These are phyloP conservation scores for Tuber magnatum DNA, from an alignment of 495 filamentous ascomycete genomes.

Conservation along the genomic window DNA sequence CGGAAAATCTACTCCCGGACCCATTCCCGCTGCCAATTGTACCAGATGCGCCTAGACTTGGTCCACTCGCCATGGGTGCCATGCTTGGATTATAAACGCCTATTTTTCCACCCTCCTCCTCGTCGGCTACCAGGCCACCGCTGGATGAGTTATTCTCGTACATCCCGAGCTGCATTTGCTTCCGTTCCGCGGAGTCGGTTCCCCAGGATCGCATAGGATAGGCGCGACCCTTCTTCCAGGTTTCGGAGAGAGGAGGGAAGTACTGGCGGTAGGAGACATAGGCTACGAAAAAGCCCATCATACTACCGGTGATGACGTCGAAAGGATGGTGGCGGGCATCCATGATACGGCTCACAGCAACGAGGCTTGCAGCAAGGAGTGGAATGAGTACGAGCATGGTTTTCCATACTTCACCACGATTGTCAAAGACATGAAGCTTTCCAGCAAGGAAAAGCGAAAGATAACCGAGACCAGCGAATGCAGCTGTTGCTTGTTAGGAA, in stretches of 20 bases:
- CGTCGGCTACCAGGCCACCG: slow-evolving; percentile 23
- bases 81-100: slow-evolving; percentile 16
- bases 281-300: slow-evolving; percentile 54
- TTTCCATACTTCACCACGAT: slow-evolving; percentile 45
- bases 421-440: slow-evolving; percentile 51
- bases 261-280: slow-evolving; percentile 52
- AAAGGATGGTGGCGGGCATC: slow-evolving; percentile 86
- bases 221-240: slow-evolving; percentile 56
- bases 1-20: slow-evolving; percentile 36
- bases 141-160: slow-evolving; percentile 17
- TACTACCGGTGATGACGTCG: slow-evolving; percentile 71
- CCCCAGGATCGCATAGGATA: slow-evolving; percentile 59
- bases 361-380: slow-evolving; percentile 51
- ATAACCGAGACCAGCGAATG: slow-evolving; percentile 76
- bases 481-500: slow-evolving; percentile 46
- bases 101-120: slow-evolving; percentile 29
- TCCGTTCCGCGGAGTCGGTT: slow-evolving; percentile 26
- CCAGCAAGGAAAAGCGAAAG: slow-evolving; percentile 62
- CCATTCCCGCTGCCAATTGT: slow-evolving; percentile 12
- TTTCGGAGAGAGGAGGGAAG: slow-evolving; percentile 51
- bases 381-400: slow-evolving; percentile 57
- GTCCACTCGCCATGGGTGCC: not conserved
- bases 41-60: slow-evolving; percentile 7
- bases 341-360: slow-evolving; percentile 58
- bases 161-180: slow-evolving; percentile 11